Evolutionary conservation across 2,329 filamentous ascomycete species (phyloP), one percentile per base, ranked within the genome.

Genomic region (Colletotrichum sp.): DNA sequence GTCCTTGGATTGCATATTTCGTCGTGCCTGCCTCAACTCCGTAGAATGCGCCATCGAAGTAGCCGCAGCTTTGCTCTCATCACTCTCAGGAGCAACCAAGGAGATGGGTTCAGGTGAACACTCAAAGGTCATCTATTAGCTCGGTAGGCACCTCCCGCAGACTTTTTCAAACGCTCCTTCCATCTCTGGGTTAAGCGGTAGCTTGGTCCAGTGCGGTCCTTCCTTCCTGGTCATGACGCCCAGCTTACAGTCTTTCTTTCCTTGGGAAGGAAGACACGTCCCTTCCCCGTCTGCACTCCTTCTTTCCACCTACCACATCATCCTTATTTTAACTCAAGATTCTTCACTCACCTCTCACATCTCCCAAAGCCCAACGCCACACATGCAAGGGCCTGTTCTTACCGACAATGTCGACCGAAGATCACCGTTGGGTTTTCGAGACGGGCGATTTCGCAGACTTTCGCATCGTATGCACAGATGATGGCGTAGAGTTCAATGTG

Each of bases 1-100:
- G 0, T 0, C 5, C 0, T 49, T n/a, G 3, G 18, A 4, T 1
- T n/a, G 5, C 39, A 49, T 0, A n/a, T n/a, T 44, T 44, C 9
- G 39, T 49, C 39, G 0, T 49, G 18, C 6, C 9, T 49, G 9
- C 39, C 39, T n/a, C 39, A 49, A 44, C 39, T 2, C 18, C 5
- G 9, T 5, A n/a, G 18, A 49, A n/a, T 9, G 18, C 18, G 36
- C 9, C 9, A 49, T n/a, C 9, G 39, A n/a, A n/a, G 18, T 2
- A 10, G 9, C 39, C 39, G 39, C 39, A 44, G 3, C 18, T 49
- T 49, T 49, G 2, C 18, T 49, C 9, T 49, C 9, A 0, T 49
- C 44, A 49, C 6, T 49, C 0, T 0, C 10, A 49, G 44, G 18
- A 12, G 44, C 44, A 49, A 12, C 5, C 18, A 21, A 49, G 0